Evolutionary conservation across 2,329 filamentous ascomycete species (phyloP).

Genomic region (Calonectria pauciramosa): DNA sequence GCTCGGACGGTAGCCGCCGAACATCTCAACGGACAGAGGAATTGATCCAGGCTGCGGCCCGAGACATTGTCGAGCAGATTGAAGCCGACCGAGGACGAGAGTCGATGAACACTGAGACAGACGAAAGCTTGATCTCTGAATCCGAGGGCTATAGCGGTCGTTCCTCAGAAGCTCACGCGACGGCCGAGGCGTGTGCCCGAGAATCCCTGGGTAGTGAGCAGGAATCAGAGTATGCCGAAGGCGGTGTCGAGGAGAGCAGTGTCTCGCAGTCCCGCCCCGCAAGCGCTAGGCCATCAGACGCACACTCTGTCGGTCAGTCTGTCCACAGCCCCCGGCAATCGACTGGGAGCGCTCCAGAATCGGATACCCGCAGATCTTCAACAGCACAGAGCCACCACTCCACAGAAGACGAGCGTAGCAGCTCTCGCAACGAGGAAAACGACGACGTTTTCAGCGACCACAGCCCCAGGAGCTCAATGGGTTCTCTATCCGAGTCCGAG

Average conservation of each 20-base stretch:
- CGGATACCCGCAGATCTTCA: constrained; percentile 42
- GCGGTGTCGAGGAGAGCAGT: neutral
- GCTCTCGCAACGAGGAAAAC: constrained; percentile 62
- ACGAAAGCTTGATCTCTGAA: constrained; percentile 42
- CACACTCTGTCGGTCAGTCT: constrained; percentile 2
- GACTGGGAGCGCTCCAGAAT: constrained; percentile 35
- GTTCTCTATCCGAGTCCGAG: constrained; percentile 60
- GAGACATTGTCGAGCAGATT: constrained; percentile 64
- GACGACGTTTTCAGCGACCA: constrained; percentile 72
- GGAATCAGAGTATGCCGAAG: constrained; percentile 10
- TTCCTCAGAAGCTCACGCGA: constrained; percentile 8
- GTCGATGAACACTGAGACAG: constrained; percentile 43
- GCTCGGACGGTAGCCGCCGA: constrained; percentile 52
- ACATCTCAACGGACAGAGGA: constrained; percentile 63
- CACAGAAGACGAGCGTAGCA: constrained; percentile 49
- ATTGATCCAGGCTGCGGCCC: constrained; percentile 66
- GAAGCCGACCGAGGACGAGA: constrained; percentile 48
- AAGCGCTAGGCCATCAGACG: neutral
- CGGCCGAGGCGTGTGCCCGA: neutral
- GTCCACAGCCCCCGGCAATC: constrained; percentile 8
- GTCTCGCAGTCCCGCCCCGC: neutral
- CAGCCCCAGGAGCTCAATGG: constrained; percentile 69
- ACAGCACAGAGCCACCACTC: constrained; percentile 35
- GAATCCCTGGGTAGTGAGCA: constrained; percentile 6
- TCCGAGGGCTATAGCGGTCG: constrained; percentile 35